Base-by-base conservation (phyloP, 1,139 yeast species). In the Blastobotrys serpentis region DNA sequence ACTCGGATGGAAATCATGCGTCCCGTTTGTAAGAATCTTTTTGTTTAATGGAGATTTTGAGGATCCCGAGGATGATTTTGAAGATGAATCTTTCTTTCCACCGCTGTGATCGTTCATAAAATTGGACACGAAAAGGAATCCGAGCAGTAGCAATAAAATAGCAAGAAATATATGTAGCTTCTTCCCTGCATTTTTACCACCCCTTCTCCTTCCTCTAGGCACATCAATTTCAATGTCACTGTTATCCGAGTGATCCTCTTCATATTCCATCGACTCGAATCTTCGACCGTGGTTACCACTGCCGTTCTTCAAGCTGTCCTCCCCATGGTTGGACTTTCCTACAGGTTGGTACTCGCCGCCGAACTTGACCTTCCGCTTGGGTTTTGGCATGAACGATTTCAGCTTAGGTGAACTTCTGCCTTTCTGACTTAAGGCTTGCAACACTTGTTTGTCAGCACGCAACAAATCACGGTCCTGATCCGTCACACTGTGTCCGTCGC, bases 1-100 rank as follows among this genome's bases (percentile, higher is more conserved):
- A 2, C 96, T 81, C 17, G 94, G 87, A 56, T 82, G 73, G 66
- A 83, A 88, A 1, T 70, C 69, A 54, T 81, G 82, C 0, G 96
- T 86, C 2, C 92, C 86, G 63, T 89, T 89, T 17, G 75, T 69
- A 19, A 79, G 59, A 1, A 67, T 44, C 54, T 70, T 74, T 32
- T 46, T 49, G 4, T 19, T 22, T 11, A 33, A 41, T 21, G 42
- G 34, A 6, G 19, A 11, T 29, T 5, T n/a, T 34, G 43, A 32
- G 33, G 42, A n/a, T 34, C 21, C 13, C 25, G 37, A 26, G 13
- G 37, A 13, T 36, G 41, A 13, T 22, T 18, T 6, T 36, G 40
- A 17, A 18, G 38, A 26, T 16, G 26, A 14, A 19, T 33, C 18
- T 11, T 11, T 11, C 13, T 34, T 41, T 17, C 26, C 33, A n/a